Evolutionary conservation across 2,329 filamentous ascomycete genomes (phyloP).

Genomic region (Hypomyces perniciosus): DNA sequence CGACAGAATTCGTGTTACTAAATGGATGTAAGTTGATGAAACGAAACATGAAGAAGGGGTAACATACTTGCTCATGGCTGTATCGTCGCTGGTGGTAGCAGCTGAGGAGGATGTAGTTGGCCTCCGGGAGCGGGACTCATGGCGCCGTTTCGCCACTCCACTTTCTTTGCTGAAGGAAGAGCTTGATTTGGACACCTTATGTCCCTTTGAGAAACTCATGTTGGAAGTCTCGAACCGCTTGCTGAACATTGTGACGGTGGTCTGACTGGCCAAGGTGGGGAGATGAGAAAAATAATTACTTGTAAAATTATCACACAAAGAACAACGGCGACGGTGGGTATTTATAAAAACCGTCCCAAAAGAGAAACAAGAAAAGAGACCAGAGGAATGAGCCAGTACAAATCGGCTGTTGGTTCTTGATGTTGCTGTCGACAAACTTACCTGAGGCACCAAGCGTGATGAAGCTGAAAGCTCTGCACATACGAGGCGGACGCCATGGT

Average conservation of each 20-base stretch:
- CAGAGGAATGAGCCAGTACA: constrained; percentile 12
- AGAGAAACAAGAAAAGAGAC: constrained; percentile 12
- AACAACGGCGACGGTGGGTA: background rate
- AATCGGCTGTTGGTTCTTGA: constrained; percentile 27
- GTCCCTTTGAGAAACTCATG: constrained; percentile 49
- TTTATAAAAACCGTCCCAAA: background rate
- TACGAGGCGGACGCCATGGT: constrained; percentile 14
- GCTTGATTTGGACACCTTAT: constrained; percentile 42
- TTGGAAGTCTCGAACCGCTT: constrained; percentile 39
- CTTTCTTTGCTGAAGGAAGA: constrained; percentile 50
- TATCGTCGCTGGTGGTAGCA: constrained; percentile 31
- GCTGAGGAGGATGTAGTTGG: constrained; percentile 42
- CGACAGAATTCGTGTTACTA: constrained; percentile 57
- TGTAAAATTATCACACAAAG: background rate
- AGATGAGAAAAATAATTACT: background rate
- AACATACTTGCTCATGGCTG: constrained; percentile 40
- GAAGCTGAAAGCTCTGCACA: constrained; percentile 14
- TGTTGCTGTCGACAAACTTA: constrained; percentile 40
- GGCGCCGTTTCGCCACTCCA: constrained; percentile 49
- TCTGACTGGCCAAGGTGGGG: background rate
- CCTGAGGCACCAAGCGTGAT: constrained; percentile 24
- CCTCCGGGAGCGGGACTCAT: constrained; percentile 43
- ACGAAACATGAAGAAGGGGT: background rate
- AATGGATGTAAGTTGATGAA: background rate
- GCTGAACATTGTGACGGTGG: constrained; percentile 37